These are phyloP conservation scores for Nannochloropsis gaditana DNA, from an alignment of 108 stramenopile species.

Conservation along the genomic window DNA sequence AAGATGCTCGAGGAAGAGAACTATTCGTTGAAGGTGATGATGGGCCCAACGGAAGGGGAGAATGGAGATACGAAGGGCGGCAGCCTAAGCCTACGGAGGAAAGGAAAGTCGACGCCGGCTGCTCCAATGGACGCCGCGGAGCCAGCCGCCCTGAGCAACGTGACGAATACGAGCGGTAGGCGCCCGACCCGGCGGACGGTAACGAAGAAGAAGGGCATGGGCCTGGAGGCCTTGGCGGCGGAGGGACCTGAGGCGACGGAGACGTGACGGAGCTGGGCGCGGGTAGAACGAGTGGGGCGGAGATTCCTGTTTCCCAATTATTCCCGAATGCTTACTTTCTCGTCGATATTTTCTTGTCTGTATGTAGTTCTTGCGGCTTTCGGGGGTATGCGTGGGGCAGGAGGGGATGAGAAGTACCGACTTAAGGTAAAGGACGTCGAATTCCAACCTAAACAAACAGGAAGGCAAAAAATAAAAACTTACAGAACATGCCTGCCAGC, in stretches of 20 bases:
- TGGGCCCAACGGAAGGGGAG: not conserved
- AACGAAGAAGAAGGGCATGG: not conserved
- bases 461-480: no score
- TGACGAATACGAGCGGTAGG: not conserved
- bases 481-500: no score
- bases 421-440: no score
- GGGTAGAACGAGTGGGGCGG: no score
- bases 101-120: not conserved
- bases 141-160: not conserved
- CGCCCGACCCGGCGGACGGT: not conserved
- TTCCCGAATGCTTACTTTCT: no score
- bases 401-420: no score
- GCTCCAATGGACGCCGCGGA: not conserved
- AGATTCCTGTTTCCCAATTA: no score
- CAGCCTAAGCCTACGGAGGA: not conserved
- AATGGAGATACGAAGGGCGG: not conserved
- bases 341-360: no score
- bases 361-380: no score
- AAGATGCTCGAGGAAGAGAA: not conserved
- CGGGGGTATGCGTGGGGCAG: no score
- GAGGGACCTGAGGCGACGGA: not conserved
- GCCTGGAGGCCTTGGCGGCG: not conserved
- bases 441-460: no score
- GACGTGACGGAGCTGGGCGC: not conserved
- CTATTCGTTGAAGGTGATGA: not conserved